phyloP scores from a whole-genome alignment of 2,329 filamentous ascomycete genomes.

The Arthrobotrys megalospora region DNA sequence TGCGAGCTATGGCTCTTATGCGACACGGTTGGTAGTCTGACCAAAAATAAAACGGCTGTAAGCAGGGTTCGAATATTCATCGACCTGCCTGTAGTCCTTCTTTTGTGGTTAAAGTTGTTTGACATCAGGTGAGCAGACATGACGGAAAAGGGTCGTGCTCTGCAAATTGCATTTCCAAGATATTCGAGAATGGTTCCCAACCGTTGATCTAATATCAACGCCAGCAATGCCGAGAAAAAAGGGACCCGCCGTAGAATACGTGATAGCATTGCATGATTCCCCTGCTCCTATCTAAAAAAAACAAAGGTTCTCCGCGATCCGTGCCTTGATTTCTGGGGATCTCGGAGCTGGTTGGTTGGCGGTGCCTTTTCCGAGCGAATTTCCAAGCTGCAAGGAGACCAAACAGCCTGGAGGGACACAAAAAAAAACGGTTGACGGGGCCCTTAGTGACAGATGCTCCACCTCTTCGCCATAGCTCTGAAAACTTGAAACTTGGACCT shows the following conservation, averaged over 20 bases:
- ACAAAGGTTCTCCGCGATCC: constrained; percentile 46
- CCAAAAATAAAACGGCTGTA: constrained; percentile 28
- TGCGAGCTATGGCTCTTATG: constrained; percentile 17
- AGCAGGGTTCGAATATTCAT: constrained; percentile 29
- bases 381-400: constrained; percentile 46
- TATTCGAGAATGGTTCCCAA: constrained; percentile 42
- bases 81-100: constrained; percentile 5
- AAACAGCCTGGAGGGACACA: constrained; percentile 31
- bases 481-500: constrained; percentile 42
- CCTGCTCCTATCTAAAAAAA: constrained; percentile 10
- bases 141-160: constrained; percentile 22
- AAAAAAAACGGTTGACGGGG: constrained; percentile 23
- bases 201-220: constrained; percentile 24
- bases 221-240: constrained; percentile 8
- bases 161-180: constrained; percentile 15
- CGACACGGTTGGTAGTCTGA: constrained; percentile 21
- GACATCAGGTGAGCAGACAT: constrained; percentile 19
- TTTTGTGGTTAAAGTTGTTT: constrained; percentile 14
- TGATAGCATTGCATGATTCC: constrained; percentile 13
- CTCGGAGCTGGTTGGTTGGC: constrained; percentile 43
- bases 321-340: constrained; percentile 50
- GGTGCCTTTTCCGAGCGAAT: constrained; percentile 56
- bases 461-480: neutral
- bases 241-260: constrained; percentile 24
- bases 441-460: constrained; percentile 22